Base-by-base conservation (phyloP, 1,284 basidiomycete genomes). In the Ustilago loliicola region DNA sequence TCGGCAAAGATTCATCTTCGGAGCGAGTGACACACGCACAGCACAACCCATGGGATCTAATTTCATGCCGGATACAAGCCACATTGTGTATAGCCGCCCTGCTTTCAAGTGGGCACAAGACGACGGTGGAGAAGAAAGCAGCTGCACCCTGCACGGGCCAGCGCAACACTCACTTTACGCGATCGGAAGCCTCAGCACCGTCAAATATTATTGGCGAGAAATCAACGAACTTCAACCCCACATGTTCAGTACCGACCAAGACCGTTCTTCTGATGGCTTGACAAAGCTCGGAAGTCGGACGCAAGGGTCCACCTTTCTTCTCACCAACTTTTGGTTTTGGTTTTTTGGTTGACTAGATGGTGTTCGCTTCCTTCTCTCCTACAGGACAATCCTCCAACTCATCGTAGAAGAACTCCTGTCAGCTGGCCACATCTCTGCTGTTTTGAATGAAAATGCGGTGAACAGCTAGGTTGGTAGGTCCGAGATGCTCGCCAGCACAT, bases 151-250 rank as follows among this genome's bases (percentile, higher is more conserved):
- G 66, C 67, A 69, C 67, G 67, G 50, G 29, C 67, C 67, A 69
- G 42, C 38, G 25, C 9, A 38, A 34, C n/a, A 6, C 9, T 47
- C 6, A 19, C 17, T 5, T 2, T 19, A 47, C 45, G 23, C 27
- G 48, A 51, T 64, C 61, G 67, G 67, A 70, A 55, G 57, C 13
- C 61, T 13, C 15, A 9, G 56, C 61, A 56, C 67, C 67, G 67
- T 34, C 27, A 29, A 17, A 3, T 27, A 19, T 13, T 6, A 19
- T 13, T 21, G 19, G n/a, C 48, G 25, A 29, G 15, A 50, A 15
- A 50, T 1, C 48, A 3, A 19, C 27, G 55, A 32, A 51, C 7
- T 51, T 51, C 23, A 23, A 15, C 45, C 5, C 21, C 34, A 29
- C 47, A 38, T 57, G 32, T n/a, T n/a, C n/a, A n/a, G n/a, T 45